Base-by-base conservation (phyloP, 805 yeast species). In the Blastobotrys robertii region DNA sequence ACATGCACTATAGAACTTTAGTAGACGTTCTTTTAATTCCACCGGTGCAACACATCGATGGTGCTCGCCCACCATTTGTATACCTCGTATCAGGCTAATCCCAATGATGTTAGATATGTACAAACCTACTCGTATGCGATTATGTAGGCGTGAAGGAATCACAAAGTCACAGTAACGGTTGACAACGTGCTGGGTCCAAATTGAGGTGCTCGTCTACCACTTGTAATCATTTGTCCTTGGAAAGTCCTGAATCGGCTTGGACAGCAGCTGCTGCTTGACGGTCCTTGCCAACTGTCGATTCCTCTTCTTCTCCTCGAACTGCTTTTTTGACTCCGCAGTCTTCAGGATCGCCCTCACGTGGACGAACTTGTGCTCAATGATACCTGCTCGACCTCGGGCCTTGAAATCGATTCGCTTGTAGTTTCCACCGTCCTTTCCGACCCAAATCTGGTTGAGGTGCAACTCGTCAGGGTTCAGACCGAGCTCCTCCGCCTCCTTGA, bases 321-420 rank as follows among this genome's bases (percentile, higher is more conserved):
- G 63, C 43, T 69, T 63, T 54, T 69, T 65, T 10, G 94, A 83
- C 50, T 75, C 76, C 37, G 75, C 70, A 3, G 85, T 73, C 59
- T 78, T 81, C 45, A 90, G 68, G 45, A 90, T 71, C 37, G 84
- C 84, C 65, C 81, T 77, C 29, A 88, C 77, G 62, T 90, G 95
- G 41, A 86, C 79, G 59, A 74, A 82, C 47, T 83, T 77, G 56
- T 84, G 92, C 29, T 70, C 73, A 40, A 83, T 73, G 44, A 84
- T 64, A 59, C 97, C 97, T 14, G 75, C 70, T 62, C 95, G 77
- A 50, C 96, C 96, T 67, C 97, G 79, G 50, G 92, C 95, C 67
- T 86, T 87, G 58, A 73, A 71, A 53, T 90, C 96, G 8, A 78
- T 63, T 60, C 92, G 74, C 60, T 76, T 80, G 25, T 58, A 55